phyloP scores from a whole-genome alignment of 164 flowering plant species.

The Echeveria elegans region DNA sequence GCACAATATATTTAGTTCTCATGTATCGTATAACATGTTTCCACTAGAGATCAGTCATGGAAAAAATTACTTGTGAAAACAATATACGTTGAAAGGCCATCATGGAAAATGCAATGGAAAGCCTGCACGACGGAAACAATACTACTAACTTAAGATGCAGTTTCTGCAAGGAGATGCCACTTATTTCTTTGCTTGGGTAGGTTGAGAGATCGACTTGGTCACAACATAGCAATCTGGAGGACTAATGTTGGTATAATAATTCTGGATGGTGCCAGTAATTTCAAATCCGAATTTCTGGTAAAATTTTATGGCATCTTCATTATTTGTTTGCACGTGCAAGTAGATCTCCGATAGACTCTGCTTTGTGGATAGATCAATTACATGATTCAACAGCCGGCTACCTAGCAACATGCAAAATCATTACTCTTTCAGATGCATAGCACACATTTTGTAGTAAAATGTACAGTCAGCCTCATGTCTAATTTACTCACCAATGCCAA shows the following conservation, averaged over 20 bases:
- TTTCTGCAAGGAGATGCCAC: background rate
- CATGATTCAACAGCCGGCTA: slow-evolving; percentile 75
- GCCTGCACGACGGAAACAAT: background rate
- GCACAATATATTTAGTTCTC: no score
- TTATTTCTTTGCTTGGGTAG: slow-evolving; percentile 57
- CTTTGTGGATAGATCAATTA: slow-evolving; percentile 66
- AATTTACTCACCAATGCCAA: slow-evolving; percentile 70
- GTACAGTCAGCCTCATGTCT: background rate
- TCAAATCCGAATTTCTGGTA: slow-evolving; percentile 93
- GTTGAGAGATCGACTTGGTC: slow-evolving; percentile 45
- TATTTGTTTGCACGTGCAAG: slow-evolving; percentile 96
- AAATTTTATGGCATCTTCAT: slow-evolving; percentile 85
- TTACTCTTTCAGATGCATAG: no score
- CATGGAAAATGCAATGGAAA: no score
- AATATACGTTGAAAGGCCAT: no score
- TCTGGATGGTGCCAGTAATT: slow-evolving; percentile 84
- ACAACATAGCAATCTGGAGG: slow-evolving; percentile 91
- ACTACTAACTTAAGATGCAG: background rate
- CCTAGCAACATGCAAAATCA: no score
- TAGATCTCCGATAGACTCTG: slow-evolving; percentile 72
- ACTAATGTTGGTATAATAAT: slow-evolving; percentile 79
- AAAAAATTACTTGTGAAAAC: no score
- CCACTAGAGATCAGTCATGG: no score
- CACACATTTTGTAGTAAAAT: background rate
- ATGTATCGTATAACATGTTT: no score